Evolutionary conservation across 2,329 filamentous ascomycete genomes (phyloP).

Genomic region (Monascus ruber): DNA sequence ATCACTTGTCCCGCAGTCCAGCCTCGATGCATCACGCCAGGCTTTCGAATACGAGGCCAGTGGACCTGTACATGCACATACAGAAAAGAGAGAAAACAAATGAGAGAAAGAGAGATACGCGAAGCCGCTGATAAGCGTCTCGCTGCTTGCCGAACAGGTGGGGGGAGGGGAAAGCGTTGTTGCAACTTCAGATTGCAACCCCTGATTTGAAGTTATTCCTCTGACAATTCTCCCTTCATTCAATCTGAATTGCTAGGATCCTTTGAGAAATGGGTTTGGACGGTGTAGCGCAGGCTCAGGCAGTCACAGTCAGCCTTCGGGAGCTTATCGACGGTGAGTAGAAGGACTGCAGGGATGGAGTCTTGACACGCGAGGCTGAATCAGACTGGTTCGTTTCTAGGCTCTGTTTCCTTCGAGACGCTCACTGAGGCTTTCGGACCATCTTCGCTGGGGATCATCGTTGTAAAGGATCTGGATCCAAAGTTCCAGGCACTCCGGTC

Average conservation of each 20-base stretch:
- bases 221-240: neutral
- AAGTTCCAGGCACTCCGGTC: slow-evolving; percentile 62
- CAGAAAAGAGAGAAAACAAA: too few species aligned
- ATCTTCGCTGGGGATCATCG: slow-evolving; percentile 77
- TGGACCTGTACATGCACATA: too few species aligned
- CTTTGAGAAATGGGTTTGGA: slow-evolving; percentile 9
- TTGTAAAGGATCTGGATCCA: slow-evolving; percentile 75
- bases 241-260: neutral
- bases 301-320: slow-evolving; percentile 38
- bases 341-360: slow-evolving; percentile 1
- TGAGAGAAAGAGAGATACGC: too few species aligned
- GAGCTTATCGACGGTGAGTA: slow-evolving; percentile 37
- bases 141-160: too few species aligned
- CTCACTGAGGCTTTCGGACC: slow-evolving; percentile 69
- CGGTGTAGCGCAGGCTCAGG: slow-evolving; percentile 18
- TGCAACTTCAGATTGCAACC: too few species aligned
- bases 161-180: too few species aligned
- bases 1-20: too few species aligned
- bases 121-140: too few species aligned
- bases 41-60: too few species aligned
- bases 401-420: slow-evolving; percentile 31
- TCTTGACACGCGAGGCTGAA: neutral
- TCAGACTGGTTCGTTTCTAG: slow-evolving; percentile 8
- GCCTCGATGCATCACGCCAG: too few species aligned
- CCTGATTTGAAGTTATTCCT: neutral